Conservation (phyloP, 2,329 filamentous ascomycete genomes). For the Stemphylium lycopersici region DNA sequence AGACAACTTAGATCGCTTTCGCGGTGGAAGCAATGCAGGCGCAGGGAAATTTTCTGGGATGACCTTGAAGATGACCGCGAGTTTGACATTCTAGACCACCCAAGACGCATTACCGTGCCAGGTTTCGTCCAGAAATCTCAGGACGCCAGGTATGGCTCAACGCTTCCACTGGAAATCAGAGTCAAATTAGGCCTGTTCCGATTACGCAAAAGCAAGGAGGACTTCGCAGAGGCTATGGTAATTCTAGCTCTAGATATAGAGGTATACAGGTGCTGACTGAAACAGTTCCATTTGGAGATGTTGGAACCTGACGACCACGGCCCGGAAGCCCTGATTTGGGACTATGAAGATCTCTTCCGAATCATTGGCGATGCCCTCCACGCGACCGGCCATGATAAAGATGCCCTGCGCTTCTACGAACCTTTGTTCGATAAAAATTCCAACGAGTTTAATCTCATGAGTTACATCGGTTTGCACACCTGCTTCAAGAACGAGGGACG, state of each 20-base stretch:
- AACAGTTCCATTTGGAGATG: conserved; percentile 59
- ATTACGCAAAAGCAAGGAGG: conserved; percentile 68
- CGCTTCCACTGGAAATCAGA: conserved; percentile 80
- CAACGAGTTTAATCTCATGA: conserved; percentile 36
- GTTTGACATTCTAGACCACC: conserved; percentile 77
- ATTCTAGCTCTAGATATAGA: conserved; percentile 61
- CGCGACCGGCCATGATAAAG: conserved; percentile 56
- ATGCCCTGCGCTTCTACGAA: conserved; percentile 65
- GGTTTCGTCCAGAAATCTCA: conserved; percentile 66
- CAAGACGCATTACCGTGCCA: conserved; percentile 66
- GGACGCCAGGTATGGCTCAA: conserved; percentile 68
- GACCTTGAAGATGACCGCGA: conserved; percentile 78
- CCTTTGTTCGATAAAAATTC: conserved; percentile 48
- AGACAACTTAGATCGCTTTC: conserved; percentile 72
- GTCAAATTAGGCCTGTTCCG: conserved; percentile 84
- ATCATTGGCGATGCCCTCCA: conserved; percentile 69
- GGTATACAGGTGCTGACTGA: conserved; percentile 34
- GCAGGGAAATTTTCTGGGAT: conserved; percentile 79
- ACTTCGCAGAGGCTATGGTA: conserved; percentile 75
- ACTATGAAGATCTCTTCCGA: conserved; percentile 80
- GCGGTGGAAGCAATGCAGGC: conserved; percentile 81
- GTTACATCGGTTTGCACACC: conserved; percentile 49
- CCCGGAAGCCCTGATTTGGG: conserved; percentile 60
- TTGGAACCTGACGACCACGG: conserved; percentile 68
- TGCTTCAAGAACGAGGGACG: conserved; percentile 72